Conservation (phyloP, 1,284 basidiomycete genomes). For the Vanrija pseudolonga region DNA sequence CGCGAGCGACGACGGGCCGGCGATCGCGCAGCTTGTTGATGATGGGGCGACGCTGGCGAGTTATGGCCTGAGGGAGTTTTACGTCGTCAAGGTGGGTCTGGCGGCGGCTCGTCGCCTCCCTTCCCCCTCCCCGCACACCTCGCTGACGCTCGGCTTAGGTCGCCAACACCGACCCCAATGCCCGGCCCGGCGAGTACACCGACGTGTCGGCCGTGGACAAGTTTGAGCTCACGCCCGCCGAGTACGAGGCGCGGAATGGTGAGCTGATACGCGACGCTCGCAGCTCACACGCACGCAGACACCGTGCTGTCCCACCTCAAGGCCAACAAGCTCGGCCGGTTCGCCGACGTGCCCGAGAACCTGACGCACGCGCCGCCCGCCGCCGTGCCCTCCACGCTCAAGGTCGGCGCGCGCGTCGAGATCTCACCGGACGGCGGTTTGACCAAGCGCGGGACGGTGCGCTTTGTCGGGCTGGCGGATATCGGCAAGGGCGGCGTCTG, state of each 20-base stretch:
- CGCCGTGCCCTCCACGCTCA: conserved; percentile 23
- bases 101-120: too few species aligned
- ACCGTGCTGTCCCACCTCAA: conserved; percentile 89
- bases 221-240: conserved; percentile 79
- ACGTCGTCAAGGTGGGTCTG: conserved; percentile 61
- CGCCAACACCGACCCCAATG: conserved; percentile 69
- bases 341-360: conserved; percentile 55
- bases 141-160: conserved; percentile 54
- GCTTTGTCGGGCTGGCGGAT: conserved; percentile 74
- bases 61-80: conserved; percentile 60
- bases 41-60: conserved; percentile 66
- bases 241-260: conserved; percentile 79
- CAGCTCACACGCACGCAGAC: conserved; percentile 54
- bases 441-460: conserved; percentile 74
- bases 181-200: conserved; percentile 57
- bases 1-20: conserved; percentile 30
- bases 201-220: conserved; percentile 86
- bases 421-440: conserved; percentile 64
- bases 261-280: conserved; percentile 11
- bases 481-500: conserved; percentile 67
- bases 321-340: conserved; percentile 82
- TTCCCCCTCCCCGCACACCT: too few species aligned
- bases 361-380: conserved; percentile 22
- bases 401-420: conserved; percentile 71
- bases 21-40: conserved; percentile 60